Evolutionary conservation across 2,329 filamentous ascomycete genomes (phyloP).

Genomic region (Fusarium sp.): DNA sequence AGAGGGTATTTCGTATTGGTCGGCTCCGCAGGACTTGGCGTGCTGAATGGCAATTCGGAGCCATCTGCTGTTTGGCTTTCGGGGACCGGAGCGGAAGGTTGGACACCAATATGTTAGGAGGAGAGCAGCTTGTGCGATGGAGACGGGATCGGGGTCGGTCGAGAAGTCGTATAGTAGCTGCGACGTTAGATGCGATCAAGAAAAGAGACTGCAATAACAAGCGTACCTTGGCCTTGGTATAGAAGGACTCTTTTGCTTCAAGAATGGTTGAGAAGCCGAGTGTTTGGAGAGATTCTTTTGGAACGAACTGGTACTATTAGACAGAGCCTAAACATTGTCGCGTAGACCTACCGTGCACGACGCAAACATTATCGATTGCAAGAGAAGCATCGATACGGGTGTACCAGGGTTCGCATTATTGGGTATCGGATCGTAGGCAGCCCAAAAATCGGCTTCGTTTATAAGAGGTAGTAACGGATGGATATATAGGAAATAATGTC

Average conservation of each 20-base stretch:
- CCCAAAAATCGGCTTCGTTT: constrained; percentile 37
- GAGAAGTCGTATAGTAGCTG: constrained; percentile 37
- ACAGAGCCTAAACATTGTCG: too few species aligned
- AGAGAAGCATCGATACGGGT: constrained; percentile 27
- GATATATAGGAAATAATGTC: constrained; percentile 39
- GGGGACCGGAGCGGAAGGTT: constrained; percentile 24
- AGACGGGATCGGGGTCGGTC: constrained; percentile 35
- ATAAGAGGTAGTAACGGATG: constrained; percentile 32
- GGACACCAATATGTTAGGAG: constrained; percentile 39
- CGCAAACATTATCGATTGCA: constrained; percentile 40
- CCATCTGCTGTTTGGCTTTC: constrained; percentile 34
- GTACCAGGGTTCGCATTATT: constrained; percentile 1
- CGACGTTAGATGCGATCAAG: background rate
- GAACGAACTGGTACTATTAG: constrained; percentile 28
- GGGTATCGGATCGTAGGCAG: constrained; percentile 14
- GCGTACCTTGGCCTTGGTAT: constrained; percentile 39
- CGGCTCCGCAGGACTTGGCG: constrained; percentile 25
- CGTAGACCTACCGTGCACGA: constrained; percentile 32
- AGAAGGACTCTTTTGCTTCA: constrained; percentile 34
- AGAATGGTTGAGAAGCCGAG: constrained; percentile 32
- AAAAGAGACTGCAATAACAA: rapidly evolving
- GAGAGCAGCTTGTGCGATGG: constrained; percentile 31
- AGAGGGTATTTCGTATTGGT: constrained; percentile 4
- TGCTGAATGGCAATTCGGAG: constrained; percentile 30
- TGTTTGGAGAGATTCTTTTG: constrained; percentile 22